Conservation (phyloP, 352 stramenopile species). For the Phytophthora ohioensis region DNA sequence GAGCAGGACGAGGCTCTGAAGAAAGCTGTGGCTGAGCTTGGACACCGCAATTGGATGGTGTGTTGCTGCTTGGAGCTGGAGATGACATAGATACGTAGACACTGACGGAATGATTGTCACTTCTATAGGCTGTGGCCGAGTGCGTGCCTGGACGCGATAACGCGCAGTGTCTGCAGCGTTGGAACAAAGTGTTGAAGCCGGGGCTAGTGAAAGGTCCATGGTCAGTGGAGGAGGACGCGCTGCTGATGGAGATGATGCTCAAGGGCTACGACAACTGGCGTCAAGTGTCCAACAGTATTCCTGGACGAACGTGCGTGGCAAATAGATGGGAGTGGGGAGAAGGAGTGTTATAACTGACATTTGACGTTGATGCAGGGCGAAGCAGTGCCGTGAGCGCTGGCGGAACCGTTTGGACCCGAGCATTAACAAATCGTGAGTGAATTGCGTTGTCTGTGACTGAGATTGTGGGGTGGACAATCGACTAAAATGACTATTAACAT, state of each 20-base stretch:
- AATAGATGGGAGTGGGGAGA: neutral
- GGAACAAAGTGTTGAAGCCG: constrained; percentile 93
- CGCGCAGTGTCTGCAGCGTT: constrained; percentile 87
- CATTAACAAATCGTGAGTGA: constrained; percentile 86
- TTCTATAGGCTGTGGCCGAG: constrained; percentile 60
- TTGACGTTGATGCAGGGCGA: constrained; percentile 58
- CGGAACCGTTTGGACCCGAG: constrained; percentile 96
- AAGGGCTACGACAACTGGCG: constrained; percentile 83
- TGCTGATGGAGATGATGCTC: constrained; percentile 88
- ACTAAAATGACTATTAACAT: constrained; percentile 14
- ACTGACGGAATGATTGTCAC: constrained; percentile 8
- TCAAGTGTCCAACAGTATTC: constrained; percentile 73
- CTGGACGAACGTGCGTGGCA: constrained; percentile 64
- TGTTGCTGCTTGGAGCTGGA: neutral
- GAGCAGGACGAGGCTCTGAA: constrained; percentile 90
- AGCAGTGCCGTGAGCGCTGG: constrained; percentile 97
- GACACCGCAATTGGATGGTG: constrained; percentile 92
- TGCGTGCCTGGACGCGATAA: constrained; percentile 73
- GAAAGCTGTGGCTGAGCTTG: constrained; percentile 76
- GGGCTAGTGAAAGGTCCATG: constrained; percentile 94
- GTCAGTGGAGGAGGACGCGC: constrained; percentile 91
- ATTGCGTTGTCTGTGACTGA: neutral
- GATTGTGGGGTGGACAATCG: neutral
- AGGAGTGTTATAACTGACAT: neutral
- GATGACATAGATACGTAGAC: neutral